phyloP scores from a whole-genome alignment of 2,329 filamentous ascomycete species.

The Fusarium xyrophilum region DNA sequence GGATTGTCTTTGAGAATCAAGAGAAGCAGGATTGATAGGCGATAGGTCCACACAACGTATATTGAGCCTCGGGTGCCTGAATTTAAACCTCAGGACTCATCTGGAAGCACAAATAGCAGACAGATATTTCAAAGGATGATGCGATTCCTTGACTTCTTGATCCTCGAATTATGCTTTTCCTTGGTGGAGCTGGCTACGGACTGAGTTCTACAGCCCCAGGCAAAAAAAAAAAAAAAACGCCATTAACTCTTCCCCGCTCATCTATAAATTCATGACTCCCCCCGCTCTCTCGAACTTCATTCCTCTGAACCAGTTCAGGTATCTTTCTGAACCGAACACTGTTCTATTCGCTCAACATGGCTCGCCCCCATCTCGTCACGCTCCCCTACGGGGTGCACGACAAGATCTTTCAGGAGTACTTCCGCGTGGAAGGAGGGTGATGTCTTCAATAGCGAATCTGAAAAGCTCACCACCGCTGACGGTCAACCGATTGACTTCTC shows the following conservation, averaged over 20 bases:
- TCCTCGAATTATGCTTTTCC: neutral
- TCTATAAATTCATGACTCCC: neutral
- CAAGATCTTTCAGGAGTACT: neutral
- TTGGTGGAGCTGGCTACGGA: neutral
- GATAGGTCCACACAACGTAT: no score
- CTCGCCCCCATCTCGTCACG: neutral
- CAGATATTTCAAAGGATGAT: accelerated
- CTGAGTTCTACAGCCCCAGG: neutral
- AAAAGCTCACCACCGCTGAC: neutral
- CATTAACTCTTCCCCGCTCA: neutral
- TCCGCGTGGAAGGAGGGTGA: constrained; percentile 1
- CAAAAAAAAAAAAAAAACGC: no score
- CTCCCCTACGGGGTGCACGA: neutral
- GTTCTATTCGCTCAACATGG: neutral
- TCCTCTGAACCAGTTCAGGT: neutral
- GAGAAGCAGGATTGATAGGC: neutral
- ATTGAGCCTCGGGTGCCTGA: neutral
- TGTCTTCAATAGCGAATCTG: neutral
- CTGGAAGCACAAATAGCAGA: neutral
- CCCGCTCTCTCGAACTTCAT: neutral
- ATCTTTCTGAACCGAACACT: neutral
- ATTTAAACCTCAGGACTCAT: neutral
- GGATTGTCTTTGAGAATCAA: neutral
- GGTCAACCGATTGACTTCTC: neutral
- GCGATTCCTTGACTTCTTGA: neutral